A percentile compares a stretch with the other conserved stretches of the same genome.
Conservation (phyloP, 305 asterid genomes). For the Ilex paraguariensis region DNA sequence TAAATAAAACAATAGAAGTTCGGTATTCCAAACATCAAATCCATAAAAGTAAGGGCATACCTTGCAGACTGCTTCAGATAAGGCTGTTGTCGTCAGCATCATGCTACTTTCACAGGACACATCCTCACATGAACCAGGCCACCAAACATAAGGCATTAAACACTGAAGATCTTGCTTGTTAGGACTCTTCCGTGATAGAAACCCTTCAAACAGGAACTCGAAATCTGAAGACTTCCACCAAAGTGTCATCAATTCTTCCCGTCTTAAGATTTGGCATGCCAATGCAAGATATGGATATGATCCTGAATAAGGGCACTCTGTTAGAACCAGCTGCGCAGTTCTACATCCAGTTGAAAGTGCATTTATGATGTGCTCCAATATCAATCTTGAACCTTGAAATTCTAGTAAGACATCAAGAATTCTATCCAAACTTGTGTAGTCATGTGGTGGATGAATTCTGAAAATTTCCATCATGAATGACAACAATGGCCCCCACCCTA, state of each 20-base stretch:
- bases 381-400: conserved; percentile 50
- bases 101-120: conserved; percentile 69
- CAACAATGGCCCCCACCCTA: conserved; percentile 72
- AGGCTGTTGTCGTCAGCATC: conserved; percentile 79
- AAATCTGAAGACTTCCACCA: conserved; percentile 88
- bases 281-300: conserved; percentile 77
- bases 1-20: too few relatives aligned
- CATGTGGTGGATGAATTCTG: conserved; percentile 73
- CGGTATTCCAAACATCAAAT: too few relatives aligned
- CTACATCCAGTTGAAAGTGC: conserved; percentile 83
- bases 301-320: conserved; percentile 91
- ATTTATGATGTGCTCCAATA: conserved; percentile 58
- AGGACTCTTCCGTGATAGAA: conserved; percentile 76
- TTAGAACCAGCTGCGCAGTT: conserved; percentile 62
- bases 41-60: conserved; percentile 21
- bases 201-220: conserved; percentile 77
- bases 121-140: conserved; percentile 92
- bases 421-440: conserved; percentile 60
- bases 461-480: conserved; percentile 72
- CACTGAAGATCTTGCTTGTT: conserved; percentile 84
- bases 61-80: conserved; percentile 77
- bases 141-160: conserved; percentile 91
- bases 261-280: conserved; percentile 77
- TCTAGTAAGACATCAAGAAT: conserved; percentile 71
- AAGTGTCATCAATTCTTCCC: conserved; percentile 74